Conservation (phyloP, 805 yeast species). For the Jamesozyma jinghongensis region DNA sequence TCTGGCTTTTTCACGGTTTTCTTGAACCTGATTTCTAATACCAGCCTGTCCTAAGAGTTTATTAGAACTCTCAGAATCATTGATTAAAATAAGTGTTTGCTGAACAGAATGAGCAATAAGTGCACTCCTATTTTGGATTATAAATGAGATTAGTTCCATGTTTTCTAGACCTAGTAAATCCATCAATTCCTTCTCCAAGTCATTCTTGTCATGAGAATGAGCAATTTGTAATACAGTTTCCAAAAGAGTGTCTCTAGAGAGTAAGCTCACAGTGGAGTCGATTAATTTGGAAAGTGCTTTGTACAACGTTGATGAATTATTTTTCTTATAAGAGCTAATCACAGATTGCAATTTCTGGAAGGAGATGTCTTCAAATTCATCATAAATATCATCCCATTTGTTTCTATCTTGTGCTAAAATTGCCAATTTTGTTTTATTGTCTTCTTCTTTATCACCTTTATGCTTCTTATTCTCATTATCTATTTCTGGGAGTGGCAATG, state of each 20-base stretch:
- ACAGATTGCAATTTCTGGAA: conserved; percentile 17
- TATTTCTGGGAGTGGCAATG: conserved; percentile 15
- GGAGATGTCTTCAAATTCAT: conserved; percentile 28
- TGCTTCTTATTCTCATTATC: conserved; percentile 22
- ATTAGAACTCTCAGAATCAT: conserved; percentile 17
- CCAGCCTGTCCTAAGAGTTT: conserved; percentile 44
- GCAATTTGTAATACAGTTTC: conserved; percentile 24
- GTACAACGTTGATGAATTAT: conserved; percentile 9
- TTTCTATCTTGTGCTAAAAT: conserved; percentile 33
- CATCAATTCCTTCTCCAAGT: conserved; percentile 60
- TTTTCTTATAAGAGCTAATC: conserved; percentile 12
- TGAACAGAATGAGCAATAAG: conserved; percentile 13
- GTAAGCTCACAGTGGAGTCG: conserved; percentile 17
- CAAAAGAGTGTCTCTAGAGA: conserved; percentile 28
- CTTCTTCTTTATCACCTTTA: conserved; percentile 28
- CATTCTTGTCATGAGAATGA: conserved; percentile 40
- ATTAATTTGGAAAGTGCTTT: conserved; percentile 14
- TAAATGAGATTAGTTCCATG: conserved; percentile 59
- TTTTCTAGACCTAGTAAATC: conserved; percentile 83
- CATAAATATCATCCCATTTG: conserved; percentile 33
- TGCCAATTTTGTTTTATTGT: conserved; percentile 24
- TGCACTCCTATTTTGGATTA: conserved; percentile 16
- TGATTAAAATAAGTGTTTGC: conserved; percentile 12
- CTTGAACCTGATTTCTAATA: conserved; percentile 43
- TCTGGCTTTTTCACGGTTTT: conserved; percentile 42